These are phyloP conservation scores for Starmera amethionina DNA, from an alignment of 805 yeast genomes.

Conservation along the genomic window DNA sequence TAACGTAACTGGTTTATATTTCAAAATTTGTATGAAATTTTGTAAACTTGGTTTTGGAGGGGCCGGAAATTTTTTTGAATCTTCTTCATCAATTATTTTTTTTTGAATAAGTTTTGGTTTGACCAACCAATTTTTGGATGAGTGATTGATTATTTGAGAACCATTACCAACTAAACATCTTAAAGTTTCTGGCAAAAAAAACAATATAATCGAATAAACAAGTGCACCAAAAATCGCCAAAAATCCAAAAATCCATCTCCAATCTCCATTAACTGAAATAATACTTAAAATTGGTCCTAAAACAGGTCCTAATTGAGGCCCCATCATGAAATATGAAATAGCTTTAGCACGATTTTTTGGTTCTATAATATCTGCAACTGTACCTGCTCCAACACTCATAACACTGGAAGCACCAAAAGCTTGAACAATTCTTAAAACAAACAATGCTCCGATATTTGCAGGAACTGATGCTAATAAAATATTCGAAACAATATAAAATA, in stretches of 20 bases:
- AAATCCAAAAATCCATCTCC: conserved; percentile 81
- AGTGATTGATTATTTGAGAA: conserved; percentile 15
- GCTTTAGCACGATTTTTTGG: conserved; percentile 68
- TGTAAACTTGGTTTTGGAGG: conserved; percentile 36
- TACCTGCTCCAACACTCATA: conserved; percentile 87
- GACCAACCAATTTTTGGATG: conserved; percentile 15
- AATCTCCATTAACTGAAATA: conserved; percentile 57
- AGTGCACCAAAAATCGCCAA: conserved; percentile 57
- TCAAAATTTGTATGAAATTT: conserved; percentile 26
- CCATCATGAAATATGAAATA: conserved; percentile 77
- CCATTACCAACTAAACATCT: conserved; percentile 51
- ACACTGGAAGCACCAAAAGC: conserved; percentile 84
- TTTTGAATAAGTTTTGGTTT: conserved; percentile 21
- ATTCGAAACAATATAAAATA: conserved; percentile 50
- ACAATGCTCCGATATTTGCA: conserved; percentile 58
- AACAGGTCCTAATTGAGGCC: conserved; percentile 82
- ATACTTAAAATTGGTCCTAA: conserved; percentile 79
- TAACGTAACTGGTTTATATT: conserved; percentile 33
- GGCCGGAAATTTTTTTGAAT: conserved; percentile 23
- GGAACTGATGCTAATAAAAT: conserved; percentile 54
- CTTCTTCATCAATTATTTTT: conserved; percentile 5
- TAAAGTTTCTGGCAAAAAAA: conserved; percentile 73
- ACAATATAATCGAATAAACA: conserved; percentile 38
- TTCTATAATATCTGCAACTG: conserved; percentile 66
- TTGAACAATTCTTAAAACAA: conserved; percentile 58